phyloP scores from a whole-genome alignment of 2,329 filamentous ascomycete species.

The Annulohypoxylon truncatum region DNA sequence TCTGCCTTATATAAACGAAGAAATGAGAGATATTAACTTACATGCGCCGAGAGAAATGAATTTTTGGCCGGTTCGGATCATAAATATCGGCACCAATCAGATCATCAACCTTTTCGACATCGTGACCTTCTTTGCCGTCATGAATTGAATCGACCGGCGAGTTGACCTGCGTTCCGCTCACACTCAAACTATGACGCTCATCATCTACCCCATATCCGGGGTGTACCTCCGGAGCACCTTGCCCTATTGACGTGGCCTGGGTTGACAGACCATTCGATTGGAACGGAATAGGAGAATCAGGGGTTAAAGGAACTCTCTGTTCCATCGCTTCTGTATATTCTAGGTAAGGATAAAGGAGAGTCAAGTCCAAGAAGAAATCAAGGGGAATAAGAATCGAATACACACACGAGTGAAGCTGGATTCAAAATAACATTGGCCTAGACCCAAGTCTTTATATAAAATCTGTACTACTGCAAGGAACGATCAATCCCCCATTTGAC shows the following conservation, averaged over 20 bases:
- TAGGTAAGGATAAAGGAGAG: neutral
- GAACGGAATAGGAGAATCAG: neutral
- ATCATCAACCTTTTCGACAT: slow-evolving; percentile 36
- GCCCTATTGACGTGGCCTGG: neutral
- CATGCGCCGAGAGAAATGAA: slow-evolving; percentile 58
- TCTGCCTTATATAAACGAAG: neutral
- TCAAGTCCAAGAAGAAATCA: neutral
- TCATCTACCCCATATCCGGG: slow-evolving; percentile 16
- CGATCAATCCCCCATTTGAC: neutral
- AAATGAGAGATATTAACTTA: slow-evolving; percentile 37
- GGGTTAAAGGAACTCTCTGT: neutral
- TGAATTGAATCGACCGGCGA: slow-evolving; percentile 42
- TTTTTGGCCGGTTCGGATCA: slow-evolving; percentile 51
- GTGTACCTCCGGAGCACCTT: neutral
- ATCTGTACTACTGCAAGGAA: neutral
- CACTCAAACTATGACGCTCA: slow-evolving; percentile 20
- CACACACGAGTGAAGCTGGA: neutral
- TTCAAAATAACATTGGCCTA: slow-evolving; percentile 1
- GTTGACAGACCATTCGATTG: neutral
- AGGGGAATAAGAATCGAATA: neutral
- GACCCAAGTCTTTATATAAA: neutral
- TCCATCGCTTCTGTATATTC: slow-evolving; percentile 10
- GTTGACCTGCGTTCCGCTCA: slow-evolving; percentile 36
- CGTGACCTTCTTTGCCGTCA: slow-evolving; percentile 39
- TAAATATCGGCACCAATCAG: slow-evolving; percentile 42